phyloP scores from a whole-genome alignment of 2,329 filamentous ascomycete species.

The Colletotrichum destructivum region DNA sequence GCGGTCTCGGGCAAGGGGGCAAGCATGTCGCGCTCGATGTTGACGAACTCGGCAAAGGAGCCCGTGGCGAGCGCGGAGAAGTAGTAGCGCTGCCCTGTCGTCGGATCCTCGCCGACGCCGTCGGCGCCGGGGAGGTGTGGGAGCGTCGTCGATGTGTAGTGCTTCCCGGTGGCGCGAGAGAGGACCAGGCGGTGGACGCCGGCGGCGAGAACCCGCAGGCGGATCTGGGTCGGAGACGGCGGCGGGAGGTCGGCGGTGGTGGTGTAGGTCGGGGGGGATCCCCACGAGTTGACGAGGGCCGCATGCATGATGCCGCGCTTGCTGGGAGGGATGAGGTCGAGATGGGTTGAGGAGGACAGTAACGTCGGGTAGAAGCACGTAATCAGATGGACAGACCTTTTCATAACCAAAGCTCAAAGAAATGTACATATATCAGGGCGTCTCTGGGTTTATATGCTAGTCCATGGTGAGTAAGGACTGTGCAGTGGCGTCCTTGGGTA shows the following conservation, averaged over 20 bases:
- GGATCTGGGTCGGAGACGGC: constrained; percentile 61
- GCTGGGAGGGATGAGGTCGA: background rate
- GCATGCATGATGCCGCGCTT: constrained; percentile 50
- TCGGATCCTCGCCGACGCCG: constrained; percentile 63
- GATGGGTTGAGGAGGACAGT: background rate
- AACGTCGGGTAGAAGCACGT: no score
- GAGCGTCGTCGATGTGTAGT: constrained; percentile 65
- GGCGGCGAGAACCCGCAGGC: constrained; percentile 60
- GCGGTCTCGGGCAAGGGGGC: constrained; percentile 60
- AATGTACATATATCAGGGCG: no score
- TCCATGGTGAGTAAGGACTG: background rate
- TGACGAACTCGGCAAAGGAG: constrained; percentile 64
- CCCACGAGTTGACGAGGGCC: constrained; percentile 59
- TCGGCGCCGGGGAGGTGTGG: constrained; percentile 69
- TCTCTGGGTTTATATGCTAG: background rate
- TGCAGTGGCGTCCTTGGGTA: no score
- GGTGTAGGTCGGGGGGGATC: constrained; percentile 46
- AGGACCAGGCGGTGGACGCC: constrained; percentile 70
- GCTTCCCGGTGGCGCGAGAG: constrained; percentile 66
- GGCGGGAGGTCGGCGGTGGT: constrained; percentile 51
- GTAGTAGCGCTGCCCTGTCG: constrained; percentile 65
- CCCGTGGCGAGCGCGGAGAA: constrained; percentile 57
- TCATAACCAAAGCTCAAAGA: background rate
- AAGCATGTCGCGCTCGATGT: constrained; percentile 57
- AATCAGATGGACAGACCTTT: no score